Evolutionary conservation across 345 rosid species (phyloP), one percentile per base, ranked within the genome.

Genomic region (Xanthoceras sorbifolium): DNA sequence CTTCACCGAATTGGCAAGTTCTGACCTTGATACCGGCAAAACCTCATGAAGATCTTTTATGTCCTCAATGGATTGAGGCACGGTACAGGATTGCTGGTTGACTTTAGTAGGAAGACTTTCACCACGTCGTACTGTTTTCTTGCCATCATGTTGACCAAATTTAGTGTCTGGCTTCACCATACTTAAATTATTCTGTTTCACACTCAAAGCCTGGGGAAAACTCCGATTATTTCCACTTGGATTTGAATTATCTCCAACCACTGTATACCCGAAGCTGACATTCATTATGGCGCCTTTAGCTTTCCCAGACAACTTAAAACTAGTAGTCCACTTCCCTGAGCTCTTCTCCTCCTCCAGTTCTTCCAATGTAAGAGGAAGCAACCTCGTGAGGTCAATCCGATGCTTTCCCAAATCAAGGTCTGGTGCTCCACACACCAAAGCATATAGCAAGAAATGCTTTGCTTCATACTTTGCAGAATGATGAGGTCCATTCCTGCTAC

Each of bases 381-480:
- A 78, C 74, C 90, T 90, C 0, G 99, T 90, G 74, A 95, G 94
- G 69, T 95, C 99, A 82, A 95, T 88, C 72, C 98, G 91, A 79
- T 95, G 99, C 88, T 93, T 95, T 50, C 99, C 99, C 84, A 95
- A 81, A 85, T 95, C 98, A 85, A 90, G 84, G 69, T 89, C 98
- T 1, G 89, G 92, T 22, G 83, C 80, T 76, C 87, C 91, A 78
- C 81, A 78, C 73, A 88, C 82, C 52, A 90, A 79, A 46, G 86
- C 94, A 78, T 85, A 91, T 48, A 95, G 88, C 89, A 93, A 84
- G 86, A 93, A 95, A 88, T 91, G 97, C 78, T 91, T 95, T 11
- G 97, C 95, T 82, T 95, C 99, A 70, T 95, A 95, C 85, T 92
- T 95, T 61, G 97, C 97, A 8, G 97, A 93, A 78, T 90, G 92